Conservation (phyloP, 345 rosid genomes). For the Crucihimalaya himalaica region DNA sequence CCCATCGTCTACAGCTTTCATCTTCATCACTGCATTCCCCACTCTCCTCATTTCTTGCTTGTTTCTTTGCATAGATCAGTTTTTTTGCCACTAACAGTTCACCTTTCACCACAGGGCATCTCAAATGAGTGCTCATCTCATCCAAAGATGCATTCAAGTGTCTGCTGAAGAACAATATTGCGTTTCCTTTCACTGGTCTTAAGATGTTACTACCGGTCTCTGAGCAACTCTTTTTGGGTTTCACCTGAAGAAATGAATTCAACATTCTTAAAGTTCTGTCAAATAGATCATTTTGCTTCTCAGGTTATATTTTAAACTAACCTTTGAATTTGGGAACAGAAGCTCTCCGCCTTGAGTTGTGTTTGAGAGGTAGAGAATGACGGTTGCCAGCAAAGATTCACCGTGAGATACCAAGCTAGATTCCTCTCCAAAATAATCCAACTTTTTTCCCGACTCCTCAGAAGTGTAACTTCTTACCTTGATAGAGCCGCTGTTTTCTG, state of each 20-base stretch:
- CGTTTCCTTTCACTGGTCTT: slow-evolving; percentile 78
- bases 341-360: slow-evolving; percentile 73
- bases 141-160: slow-evolving; percentile 55
- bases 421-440: slow-evolving; percentile 57
- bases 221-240: slow-evolving; percentile 43
- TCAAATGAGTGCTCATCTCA: slow-evolving; percentile 59
- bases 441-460: slow-evolving; percentile 49
- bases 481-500: slow-evolving; percentile 64
- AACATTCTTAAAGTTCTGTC: not conserved
- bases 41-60: slow-evolving; percentile 30
- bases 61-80: slow-evolving; percentile 49
- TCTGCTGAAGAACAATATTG: slow-evolving; percentile 69
- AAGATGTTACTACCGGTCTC: slow-evolving; percentile 45
- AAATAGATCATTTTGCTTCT: not conserved
- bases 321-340: slow-evolving; percentile 72
- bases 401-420: slow-evolving; percentile 29
- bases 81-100: slow-evolving; percentile 75
- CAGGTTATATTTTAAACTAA: slow-evolving; percentile 30
- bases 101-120: slow-evolving; percentile 82
- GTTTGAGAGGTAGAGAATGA: slow-evolving; percentile 77
- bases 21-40: slow-evolving; percentile 78
- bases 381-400: slow-evolving; percentile 63
- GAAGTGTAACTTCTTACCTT: slow-evolving; percentile 49
- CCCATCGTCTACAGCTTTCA: slow-evolving; percentile 69
- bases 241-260: slow-evolving; percentile 43